Evolutionary conservation across 805 yeast genomes (phyloP).

Genomic region (Zygotorulaspora chibaensis): DNA sequence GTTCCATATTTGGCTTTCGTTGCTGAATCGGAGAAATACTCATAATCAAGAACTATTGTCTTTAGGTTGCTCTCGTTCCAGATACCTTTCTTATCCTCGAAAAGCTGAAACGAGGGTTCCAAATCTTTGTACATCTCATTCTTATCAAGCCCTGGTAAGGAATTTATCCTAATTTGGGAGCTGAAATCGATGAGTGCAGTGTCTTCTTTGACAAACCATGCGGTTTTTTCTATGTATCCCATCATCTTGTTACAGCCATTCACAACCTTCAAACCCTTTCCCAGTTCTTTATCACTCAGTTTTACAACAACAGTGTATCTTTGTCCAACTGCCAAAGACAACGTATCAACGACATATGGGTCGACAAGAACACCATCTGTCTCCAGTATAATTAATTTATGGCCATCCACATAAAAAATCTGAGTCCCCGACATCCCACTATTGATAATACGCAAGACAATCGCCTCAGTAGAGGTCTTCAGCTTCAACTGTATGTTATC

Average conservation of each 20-base stretch:
- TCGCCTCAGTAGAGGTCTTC: constrained; percentile 42
- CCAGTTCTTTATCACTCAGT: constrained; percentile 42
- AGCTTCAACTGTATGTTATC: constrained; percentile 32
- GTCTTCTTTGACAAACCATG: constrained; percentile 15
- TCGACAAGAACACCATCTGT: constrained; percentile 55
- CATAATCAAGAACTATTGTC: constrained; percentile 47
- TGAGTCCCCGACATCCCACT: constrained; percentile 58
- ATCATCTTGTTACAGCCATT: constrained; percentile 49
- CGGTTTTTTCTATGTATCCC: constrained; percentile 41
- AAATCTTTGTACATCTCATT: constrained; percentile 22
- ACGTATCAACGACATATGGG: constrained; percentile 43
- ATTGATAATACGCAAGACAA: constrained; percentile 46
- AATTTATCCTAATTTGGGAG: constrained; percentile 41
- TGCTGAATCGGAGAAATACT: constrained; percentile 46
- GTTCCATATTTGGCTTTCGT: constrained; percentile 37
- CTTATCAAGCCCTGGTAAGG: constrained; percentile 31
- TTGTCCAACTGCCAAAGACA: constrained; percentile 71
- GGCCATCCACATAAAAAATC: constrained; percentile 50
- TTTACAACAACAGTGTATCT: constrained; percentile 61
- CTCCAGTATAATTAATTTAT: constrained; percentile 51
- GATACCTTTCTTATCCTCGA: not conserved
- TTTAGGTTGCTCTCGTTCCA: constrained; percentile 16
- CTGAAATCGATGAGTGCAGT: constrained; percentile 28
- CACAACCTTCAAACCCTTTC: constrained; percentile 41
- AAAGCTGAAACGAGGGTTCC: constrained; percentile 11